Percentiles rank a stretch among this genome's conserved stretches.
These are phyloP conservation scores for Blastobotrys chiropterorum DNA, from an alignment of 805 yeast species.

Conservation along the genomic window DNA sequence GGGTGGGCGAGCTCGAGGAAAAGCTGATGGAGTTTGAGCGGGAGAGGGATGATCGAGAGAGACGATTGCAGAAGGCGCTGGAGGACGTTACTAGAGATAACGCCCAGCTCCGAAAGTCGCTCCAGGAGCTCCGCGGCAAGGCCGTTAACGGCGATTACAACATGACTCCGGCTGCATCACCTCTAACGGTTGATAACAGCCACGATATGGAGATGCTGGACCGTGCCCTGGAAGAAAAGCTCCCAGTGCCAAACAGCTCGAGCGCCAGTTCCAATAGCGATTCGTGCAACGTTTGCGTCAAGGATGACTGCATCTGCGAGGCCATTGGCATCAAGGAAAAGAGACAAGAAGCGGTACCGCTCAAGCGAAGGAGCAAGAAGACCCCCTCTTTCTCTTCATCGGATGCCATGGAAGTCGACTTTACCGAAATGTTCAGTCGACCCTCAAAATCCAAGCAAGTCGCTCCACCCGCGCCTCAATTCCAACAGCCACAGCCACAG, in stretches of 20 bases:
- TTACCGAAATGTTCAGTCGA: slow-evolving; percentile 40
- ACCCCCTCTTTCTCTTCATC: not conserved
- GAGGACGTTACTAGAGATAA: slow-evolving; percentile 31
- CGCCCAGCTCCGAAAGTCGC: slow-evolving; percentile 28
- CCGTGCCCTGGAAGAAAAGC: slow-evolving; percentile 30
- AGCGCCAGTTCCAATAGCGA: slow-evolving; percentile 12
- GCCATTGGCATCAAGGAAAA: slow-evolving; percentile 25
- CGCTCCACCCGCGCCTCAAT: slow-evolving; percentile 6
- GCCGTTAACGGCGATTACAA: slow-evolving; percentile 25
- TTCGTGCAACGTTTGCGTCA: slow-evolving; percentile 60
- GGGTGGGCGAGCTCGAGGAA: slow-evolving; percentile 72
- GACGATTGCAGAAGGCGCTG: slow-evolving; percentile 18
- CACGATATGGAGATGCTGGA: slow-evolving; percentile 26
- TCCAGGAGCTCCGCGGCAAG: slow-evolving; percentile 9
- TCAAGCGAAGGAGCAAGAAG: not conserved
- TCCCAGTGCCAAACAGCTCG: slow-evolving; percentile 24
- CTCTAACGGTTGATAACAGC: slow-evolving; percentile 21
- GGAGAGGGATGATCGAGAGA: slow-evolving; percentile 52
- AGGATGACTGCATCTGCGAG: slow-evolving; percentile 66
- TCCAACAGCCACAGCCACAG: slow-evolving; percentile 1
- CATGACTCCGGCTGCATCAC: slow-evolving; percentile 49
- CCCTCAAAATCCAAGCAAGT: slow-evolving; percentile 12
- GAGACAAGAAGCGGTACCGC: not conserved
- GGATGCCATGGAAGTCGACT: slow-evolving; percentile 45
- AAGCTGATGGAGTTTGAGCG: slow-evolving; percentile 61